Conservation (phyloP, 192 early-diverging fungal genomes). For the Backusella liffmaniae region DNA sequence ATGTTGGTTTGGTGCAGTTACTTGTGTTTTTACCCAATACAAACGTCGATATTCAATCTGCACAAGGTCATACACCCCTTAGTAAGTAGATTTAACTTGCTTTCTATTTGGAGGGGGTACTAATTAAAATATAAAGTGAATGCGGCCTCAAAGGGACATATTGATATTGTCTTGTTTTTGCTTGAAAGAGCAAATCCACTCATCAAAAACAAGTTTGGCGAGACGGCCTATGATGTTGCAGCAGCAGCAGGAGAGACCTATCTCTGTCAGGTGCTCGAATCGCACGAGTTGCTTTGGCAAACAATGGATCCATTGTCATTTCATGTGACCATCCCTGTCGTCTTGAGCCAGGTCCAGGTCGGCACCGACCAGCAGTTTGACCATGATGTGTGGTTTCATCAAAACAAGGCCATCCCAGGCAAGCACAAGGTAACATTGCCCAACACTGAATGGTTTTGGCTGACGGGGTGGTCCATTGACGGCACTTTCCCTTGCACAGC, state of each 20-base stretch:
- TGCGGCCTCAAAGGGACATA: slow-evolving; percentile 62
- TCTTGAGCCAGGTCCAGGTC: neutral
- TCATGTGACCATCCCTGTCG: slow-evolving; percentile 10
- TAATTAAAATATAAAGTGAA: slow-evolving; percentile 45
- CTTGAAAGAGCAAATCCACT: slow-evolving; percentile 59
- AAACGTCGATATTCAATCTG: slow-evolving; percentile 53
- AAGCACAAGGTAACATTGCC: neutral
- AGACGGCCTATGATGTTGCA: slow-evolving; percentile 73
- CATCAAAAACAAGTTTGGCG: slow-evolving; percentile 57
- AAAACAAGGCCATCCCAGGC: neutral
- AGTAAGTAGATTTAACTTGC: slow-evolving; percentile 36
- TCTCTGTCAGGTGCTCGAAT: slow-evolving; percentile 62
- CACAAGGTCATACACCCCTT: slow-evolving; percentile 65
- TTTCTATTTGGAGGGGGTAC: too few species aligned
- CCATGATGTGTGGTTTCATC: neutral
- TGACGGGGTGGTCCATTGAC: neutral
- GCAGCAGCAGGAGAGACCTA: slow-evolving; percentile 57
- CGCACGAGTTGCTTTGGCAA: slow-evolving; percentile 47
- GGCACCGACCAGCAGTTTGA: neutral
- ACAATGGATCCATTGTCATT: neutral
- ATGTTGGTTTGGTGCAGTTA: slow-evolving; percentile 46
- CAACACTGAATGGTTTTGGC: slow-evolving; percentile 9
- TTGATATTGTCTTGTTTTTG: slow-evolving; percentile 55
- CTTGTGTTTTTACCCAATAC: slow-evolving; percentile 51
- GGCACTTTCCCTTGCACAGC: neutral